phyloP scores from a whole-genome alignment of 805 yeast species.

The Hanseniaspora osmophila region DNA sequence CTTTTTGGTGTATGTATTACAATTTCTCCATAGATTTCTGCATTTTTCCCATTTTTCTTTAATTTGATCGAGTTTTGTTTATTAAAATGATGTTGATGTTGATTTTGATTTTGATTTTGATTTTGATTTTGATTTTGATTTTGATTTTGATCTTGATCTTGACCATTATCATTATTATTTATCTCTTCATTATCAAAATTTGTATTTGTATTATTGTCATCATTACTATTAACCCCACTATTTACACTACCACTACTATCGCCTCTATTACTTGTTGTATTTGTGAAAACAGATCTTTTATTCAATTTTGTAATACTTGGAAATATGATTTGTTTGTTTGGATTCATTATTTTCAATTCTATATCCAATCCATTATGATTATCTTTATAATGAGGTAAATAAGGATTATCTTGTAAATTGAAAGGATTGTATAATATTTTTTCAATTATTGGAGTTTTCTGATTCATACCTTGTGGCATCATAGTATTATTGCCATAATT shows the following conservation, averaged over 20 bases:
- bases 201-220: too few relatives aligned
- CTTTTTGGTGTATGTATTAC: background rate
- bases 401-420: constrained; percentile 2
- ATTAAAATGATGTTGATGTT: too few relatives aligned
- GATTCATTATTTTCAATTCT: background rate
- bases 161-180: background rate
- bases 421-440: constrained; percentile 3
- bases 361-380: background rate
- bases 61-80: background rate
- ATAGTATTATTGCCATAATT: too few relatives aligned
- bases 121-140: too few relatives aligned
- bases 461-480: too few relatives aligned
- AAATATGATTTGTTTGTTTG: background rate
- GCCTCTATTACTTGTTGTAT: background rate
- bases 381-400: background rate
- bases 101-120: too few relatives aligned
- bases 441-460: background rate
- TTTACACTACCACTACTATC: background rate
- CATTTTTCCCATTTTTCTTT: background rate
- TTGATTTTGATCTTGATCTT: too few relatives aligned
- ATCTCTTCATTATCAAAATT: background rate
- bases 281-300: background rate
- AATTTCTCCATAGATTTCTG: background rate
- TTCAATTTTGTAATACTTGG: background rate
- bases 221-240: too few relatives aligned